These are phyloP conservation scores for Noccaea bulbosa DNA, from an alignment of 345 rosid species.

Conservation along the genomic window DNA sequence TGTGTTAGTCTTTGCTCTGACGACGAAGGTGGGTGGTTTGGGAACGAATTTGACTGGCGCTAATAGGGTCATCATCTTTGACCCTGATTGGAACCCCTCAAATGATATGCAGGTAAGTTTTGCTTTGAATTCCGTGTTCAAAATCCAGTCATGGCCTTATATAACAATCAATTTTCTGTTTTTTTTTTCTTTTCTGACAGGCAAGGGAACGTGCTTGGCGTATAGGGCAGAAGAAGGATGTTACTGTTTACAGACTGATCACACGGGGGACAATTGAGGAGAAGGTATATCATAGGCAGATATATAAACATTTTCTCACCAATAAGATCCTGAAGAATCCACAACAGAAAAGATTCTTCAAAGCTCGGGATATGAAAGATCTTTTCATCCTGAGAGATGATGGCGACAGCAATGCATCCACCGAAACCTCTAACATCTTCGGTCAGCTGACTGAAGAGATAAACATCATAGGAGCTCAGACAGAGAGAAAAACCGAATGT, in stretches of 20 bases:
- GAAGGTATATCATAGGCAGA: conserved; percentile 95
- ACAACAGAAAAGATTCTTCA: conserved; percentile 90
- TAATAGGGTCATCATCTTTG: conserved; percentile 91
- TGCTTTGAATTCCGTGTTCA: conserved; percentile 3
- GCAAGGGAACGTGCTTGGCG: conserved; percentile 99
- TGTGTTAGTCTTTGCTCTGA: conserved; percentile 80
- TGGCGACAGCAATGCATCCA: conserved; percentile 58
- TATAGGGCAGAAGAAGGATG: conserved; percentile 93
- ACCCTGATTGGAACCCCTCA: conserved; percentile 99
- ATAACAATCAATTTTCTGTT: neutral
- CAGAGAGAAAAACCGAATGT: conserved; percentile 41
- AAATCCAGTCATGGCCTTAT: neutral
- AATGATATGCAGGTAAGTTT: conserved; percentile 87
- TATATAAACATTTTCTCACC: conserved; percentile 95
- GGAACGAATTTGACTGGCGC: conserved; percentile 98
- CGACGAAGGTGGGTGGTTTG: conserved; percentile 96
- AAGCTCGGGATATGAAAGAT: conserved; percentile 97
- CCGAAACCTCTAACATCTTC: conserved; percentile 89
- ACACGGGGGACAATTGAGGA: conserved; percentile 96
- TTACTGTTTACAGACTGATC: conserved; percentile 89
- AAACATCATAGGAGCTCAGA: conserved; percentile 60
- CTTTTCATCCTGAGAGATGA: conserved; percentile 80
- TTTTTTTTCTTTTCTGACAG: conserved; percentile 46
- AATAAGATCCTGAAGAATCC: conserved; percentile 95
- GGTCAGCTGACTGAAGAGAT: conserved; percentile 80